Percentiles rank a stretch among this genome's conserved stretches.
Evolutionary conservation across 2,329 filamentous ascomycete genomes (phyloP).

Genomic region (Ceratocystis harringtonii): DNA sequence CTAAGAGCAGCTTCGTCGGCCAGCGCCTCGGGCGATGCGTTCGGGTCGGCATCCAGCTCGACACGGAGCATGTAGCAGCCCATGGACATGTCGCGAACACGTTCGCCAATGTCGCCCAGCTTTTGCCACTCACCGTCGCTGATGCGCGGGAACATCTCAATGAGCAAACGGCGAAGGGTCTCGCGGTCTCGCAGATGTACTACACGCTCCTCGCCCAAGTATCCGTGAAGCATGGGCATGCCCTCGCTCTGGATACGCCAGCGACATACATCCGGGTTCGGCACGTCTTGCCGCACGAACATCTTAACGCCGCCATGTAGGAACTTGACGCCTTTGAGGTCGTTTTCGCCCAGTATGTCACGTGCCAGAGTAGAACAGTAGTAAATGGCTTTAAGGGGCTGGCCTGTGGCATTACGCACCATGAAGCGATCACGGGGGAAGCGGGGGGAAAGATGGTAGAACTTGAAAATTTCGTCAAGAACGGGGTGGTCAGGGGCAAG

Average conservation of each 20-base stretch:
- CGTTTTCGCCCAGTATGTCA: constrained; percentile 73
- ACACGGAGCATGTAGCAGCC: constrained; percentile 84
- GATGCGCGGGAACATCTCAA: constrained; percentile 95
- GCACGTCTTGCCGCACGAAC: constrained; percentile 95
- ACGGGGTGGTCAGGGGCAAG: constrained; percentile 59
- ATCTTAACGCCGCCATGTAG: constrained; percentile 96
- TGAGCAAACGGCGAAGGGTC: constrained; percentile 67
- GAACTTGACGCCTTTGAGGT: constrained; percentile 83
- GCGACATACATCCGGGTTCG: constrained; percentile 68
- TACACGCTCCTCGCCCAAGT: constrained; percentile 65
- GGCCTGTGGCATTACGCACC: constrained; percentile 81
- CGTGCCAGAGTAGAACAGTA: constrained; percentile 78
- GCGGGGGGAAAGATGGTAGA: constrained; percentile 69
- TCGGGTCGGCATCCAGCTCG: constrained; percentile 52
- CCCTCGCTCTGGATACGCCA: constrained; percentile 97
- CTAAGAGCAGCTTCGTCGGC: constrained; percentile 32
- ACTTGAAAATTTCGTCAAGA: constrained; percentile 60
- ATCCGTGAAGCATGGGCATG: constrained; percentile 77
- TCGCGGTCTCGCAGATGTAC: constrained; percentile 61
- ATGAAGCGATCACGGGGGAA: constrained; percentile 90
- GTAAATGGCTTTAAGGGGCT: constrained; percentile 89
- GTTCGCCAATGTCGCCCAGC: constrained; percentile 76
- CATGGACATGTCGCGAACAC: constrained; percentile 64
- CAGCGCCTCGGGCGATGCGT: constrained; percentile 11
- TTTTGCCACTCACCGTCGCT: constrained; percentile 56